Evolutionary conservation across 2,329 filamentous ascomycete genomes (phyloP).

Genomic region (Nemania sp.): DNA sequence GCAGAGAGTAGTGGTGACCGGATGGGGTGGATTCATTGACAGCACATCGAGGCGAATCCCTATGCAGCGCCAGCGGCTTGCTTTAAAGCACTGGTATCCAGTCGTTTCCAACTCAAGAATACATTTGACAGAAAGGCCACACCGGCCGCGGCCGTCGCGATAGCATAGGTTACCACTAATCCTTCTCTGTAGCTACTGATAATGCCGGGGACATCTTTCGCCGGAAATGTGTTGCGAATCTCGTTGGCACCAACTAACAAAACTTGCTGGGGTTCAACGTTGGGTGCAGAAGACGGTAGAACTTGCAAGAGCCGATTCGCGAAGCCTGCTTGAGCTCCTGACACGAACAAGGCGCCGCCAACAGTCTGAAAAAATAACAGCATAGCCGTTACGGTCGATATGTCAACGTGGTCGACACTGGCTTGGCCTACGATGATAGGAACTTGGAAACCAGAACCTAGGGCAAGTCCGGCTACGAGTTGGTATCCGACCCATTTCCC

Average conservation of each 20-base stretch:
- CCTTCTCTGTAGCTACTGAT: neutral
- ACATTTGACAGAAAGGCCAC: too few relatives aligned
- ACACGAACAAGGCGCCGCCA: neutral
- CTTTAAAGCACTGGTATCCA: too few relatives aligned
- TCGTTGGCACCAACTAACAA: neutral
- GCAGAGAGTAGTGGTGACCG: too few relatives aligned
- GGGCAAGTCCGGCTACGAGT: slow-evolving; percentile 39
- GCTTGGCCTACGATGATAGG: slow-evolving; percentile 44
- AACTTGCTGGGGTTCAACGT: neutral
- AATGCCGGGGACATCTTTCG: neutral
- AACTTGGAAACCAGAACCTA: slow-evolving; percentile 37
- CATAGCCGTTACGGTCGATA: slow-evolving; percentile 36
- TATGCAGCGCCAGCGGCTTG: too few relatives aligned
- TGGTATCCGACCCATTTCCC: slow-evolving; percentile 49
- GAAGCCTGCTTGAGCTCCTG: neutral
- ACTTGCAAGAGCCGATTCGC: neutral
- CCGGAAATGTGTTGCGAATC: neutral
- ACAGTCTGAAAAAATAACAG: slow-evolving; percentile 29
- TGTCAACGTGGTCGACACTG: slow-evolving; percentile 36
- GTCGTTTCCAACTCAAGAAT: too few relatives aligned
- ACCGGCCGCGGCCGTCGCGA: too few relatives aligned
- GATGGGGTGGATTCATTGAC: too few relatives aligned
- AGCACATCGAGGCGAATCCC: too few relatives aligned
- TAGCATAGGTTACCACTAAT: neutral
- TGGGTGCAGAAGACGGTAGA: neutral